phyloP scores from a whole-genome alignment of 768 basidiomycete species.

The Naganishia friedmannii region DNA sequence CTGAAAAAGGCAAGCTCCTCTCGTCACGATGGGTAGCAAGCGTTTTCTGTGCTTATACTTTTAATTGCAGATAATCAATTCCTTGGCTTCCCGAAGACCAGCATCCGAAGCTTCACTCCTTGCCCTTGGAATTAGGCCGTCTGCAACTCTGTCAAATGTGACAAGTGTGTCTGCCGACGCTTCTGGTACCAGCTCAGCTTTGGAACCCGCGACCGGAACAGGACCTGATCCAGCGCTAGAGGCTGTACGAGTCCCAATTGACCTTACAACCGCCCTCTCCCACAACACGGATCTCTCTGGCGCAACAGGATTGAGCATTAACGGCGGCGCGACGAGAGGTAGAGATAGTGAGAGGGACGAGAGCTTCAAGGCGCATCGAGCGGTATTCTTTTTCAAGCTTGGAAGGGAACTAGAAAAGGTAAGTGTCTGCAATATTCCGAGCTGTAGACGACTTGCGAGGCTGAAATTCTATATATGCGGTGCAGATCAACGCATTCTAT shows the following conservation, averaged over 20 bases:
- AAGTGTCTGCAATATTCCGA: constrained; percentile 31
- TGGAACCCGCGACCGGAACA: neutral
- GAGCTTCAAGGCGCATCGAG: constrained; percentile 89
- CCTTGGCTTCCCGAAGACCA: constrained; percentile 81
- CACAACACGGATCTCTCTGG: constrained; percentile 4
- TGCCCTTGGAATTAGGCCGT: constrained; percentile 74
- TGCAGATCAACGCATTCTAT: constrained; percentile 94
- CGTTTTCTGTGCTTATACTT: neutral
- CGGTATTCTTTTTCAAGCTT: constrained; percentile 97
- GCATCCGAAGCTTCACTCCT: constrained; percentile 85
- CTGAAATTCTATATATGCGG: neutral
- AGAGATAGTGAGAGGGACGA: constrained; percentile 72
- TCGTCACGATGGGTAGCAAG: no score
- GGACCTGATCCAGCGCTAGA: neutral
- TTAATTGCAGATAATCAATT: constrained; percentile 79
- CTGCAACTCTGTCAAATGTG: constrained; percentile 31
- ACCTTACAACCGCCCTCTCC: neutral
- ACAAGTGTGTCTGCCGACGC: constrained; percentile 53
- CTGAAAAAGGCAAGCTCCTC: constrained; percentile 61
- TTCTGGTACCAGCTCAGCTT: neutral
- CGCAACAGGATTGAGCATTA: constrained; percentile 11
- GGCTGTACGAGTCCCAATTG: neutral
- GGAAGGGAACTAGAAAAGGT: constrained; percentile 97
- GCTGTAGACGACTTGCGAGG: neutral
- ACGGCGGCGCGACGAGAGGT: constrained; percentile 29